Evolutionary conservation across 306 rosid species (phyloP), one percentile per base, ranked within the genome.

Genomic region (Comarum palustre): DNA sequence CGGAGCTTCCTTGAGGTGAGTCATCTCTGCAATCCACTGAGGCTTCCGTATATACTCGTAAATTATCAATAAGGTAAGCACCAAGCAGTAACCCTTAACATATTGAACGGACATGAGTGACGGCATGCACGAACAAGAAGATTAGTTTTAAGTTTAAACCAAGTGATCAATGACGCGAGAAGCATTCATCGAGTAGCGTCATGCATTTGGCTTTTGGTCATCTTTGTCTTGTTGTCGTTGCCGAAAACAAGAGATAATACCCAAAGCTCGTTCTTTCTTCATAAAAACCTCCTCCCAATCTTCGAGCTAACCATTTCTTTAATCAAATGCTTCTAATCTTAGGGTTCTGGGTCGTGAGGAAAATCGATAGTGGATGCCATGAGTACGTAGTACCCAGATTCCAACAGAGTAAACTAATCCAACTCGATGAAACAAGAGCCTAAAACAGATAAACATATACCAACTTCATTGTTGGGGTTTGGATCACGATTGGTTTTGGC

Each of bases 331-430:
- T n/a, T n/a, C n/a, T 47, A 17, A n/a, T 45, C 77, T 52, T 81
- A 2, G 82, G 82, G 62, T 57, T 27, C 77, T 79, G 90, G 72
- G 80, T 75, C 62, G 62, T 76, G 65, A 25, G 5, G 10, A 51
- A 66, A 50, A 66, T 72, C 71, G 83, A 66, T 32, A 73, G 82
- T 83, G 92, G 88, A 83, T 72, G 84, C 76, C 87, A 80, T 64
- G 87, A 87, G 84, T 74, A 70, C 58, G 4, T 52, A 24, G 14
- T 20, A 47, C 81, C 74, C 83, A 76, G 82, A 69, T 62, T 81
- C 82, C 78, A 69, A 34, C 7, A 16, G 3, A 79, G 79, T 71
- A 62, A 38, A 39, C 43, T 43, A 66, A 76, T 15, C 14, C 39
- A 47, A 50, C 47, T 25, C 22, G 6, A 34, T 15, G 29, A 50